phyloP scores from a whole-genome alignment of 768 basidiomycete species.

The Boletus edulis region DNA sequence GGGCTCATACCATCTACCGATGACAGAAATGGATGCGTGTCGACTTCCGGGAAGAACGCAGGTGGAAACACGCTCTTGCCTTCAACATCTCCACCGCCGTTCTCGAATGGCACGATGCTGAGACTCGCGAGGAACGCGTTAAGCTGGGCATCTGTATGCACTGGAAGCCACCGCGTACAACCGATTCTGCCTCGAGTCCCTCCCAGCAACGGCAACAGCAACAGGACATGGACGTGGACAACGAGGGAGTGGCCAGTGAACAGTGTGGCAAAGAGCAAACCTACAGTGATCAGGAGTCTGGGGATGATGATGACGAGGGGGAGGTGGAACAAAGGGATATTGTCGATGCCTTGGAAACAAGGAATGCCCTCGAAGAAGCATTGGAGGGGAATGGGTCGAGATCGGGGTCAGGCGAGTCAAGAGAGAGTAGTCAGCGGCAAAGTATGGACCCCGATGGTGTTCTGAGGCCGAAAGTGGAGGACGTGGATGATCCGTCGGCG shows the following conservation, averaged over 20 bases:
- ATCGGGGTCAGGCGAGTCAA: conserved; percentile 30
- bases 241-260: conserved; percentile 15
- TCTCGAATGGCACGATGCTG: conserved; percentile 83
- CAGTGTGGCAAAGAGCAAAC: conserved; percentile 22
- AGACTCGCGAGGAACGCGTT: conserved; percentile 60
- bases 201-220: conserved; percentile 33
- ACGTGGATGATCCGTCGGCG: conserved; percentile 55
- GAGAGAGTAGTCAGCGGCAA: conserved; percentile 36
- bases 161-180: conserved; percentile 52
- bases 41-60: conserved; percentile 92
- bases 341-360: conserved; percentile 59
- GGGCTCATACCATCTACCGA: conserved; percentile 12
- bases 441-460: conserved; percentile 25
- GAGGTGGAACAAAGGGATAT: conserved; percentile 53
- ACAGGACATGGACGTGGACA: conserved; percentile 33
- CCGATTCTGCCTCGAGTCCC: conserved; percentile 12
- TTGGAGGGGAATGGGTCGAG: conserved; percentile 38
- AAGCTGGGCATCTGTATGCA: conserved; percentile 64
- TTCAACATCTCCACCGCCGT: conserved; percentile 79
- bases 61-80: conserved; percentile 87
- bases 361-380: conserved; percentile 54
- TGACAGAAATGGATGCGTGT: conserved; percentile 92
- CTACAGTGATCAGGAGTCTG: conserved; percentile 41
- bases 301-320: conserved; percentile 58
- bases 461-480: conserved; percentile 49